phyloP scores from a whole-genome alignment of 192 early-diverging fungal genomes.

The Entomortierella parvispora region DNA sequence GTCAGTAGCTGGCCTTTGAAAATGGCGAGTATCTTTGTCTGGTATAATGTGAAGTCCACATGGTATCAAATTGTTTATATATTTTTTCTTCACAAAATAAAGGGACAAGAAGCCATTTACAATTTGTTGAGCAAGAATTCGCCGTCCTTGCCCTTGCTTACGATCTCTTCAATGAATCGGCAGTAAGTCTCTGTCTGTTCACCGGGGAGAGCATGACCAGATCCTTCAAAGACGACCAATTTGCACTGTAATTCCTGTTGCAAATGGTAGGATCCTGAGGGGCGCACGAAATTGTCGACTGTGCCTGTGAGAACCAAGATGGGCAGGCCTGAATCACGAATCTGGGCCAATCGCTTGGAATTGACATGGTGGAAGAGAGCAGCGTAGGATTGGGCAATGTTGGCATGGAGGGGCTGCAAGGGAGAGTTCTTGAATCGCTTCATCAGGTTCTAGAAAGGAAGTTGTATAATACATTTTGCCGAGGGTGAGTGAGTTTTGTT shows the following conservation, averaged over 20 bases:
- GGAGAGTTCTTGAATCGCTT: slow-evolving; percentile 24
- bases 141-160: slow-evolving; percentile 35
- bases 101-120: not conserved
- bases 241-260: slow-evolving; percentile 21
- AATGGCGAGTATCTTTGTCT: no score
- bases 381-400: slow-evolving; percentile 42
- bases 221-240: slow-evolving; percentile 46
- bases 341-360: slow-evolving; percentile 18
- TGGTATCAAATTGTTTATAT: no score
- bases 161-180: slow-evolving; percentile 35
- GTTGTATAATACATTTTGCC: slow-evolving; percentile 4
- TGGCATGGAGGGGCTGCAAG: slow-evolving; percentile 32
- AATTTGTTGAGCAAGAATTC: slow-evolving; percentile 24
- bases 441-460: slow-evolving; percentile 2
- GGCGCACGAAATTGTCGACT: slow-evolving; percentile 36
- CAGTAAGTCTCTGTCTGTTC: slow-evolving; percentile 43
- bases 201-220: slow-evolving; percentile 34
- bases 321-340: slow-evolving; percentile 17
- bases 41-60: no score
- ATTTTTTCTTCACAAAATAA: no score
- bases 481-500: not conserved
- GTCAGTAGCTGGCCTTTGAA: no score
- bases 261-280: slow-evolving; percentile 44
- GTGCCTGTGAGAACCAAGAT: slow-evolving; percentile 41
- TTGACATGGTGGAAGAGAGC: slow-evolving; percentile 46